phyloP scores from a whole-genome alignment of 331 rosid species.

The Rhamnella rubrinervis region DNA sequence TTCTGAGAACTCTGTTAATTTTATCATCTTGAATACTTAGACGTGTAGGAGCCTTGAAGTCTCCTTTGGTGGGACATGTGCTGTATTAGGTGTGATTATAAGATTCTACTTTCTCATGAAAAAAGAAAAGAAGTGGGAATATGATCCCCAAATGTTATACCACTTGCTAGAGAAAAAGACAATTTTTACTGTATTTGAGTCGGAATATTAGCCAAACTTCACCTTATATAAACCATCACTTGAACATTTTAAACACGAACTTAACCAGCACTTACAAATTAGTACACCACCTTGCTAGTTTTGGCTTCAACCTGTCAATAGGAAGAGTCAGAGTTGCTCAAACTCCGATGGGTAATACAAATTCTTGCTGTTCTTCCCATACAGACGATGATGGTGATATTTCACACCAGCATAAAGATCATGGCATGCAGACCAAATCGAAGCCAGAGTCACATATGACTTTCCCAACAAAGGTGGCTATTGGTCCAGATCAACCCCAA shows the following conservation, averaged over 20 bases:
- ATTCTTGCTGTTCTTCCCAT: background rate
- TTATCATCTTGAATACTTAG: background rate
- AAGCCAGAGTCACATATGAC: background rate
- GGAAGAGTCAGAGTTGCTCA: constrained; percentile 11
- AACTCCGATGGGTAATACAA: background rate
- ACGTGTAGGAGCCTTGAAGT: background rate
- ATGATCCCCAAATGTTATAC: constrained; percentile 19
- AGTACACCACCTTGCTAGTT: background rate
- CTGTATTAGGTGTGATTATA: background rate
- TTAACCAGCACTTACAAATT: background rate
- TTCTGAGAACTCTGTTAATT: background rate
- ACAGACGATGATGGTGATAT: background rate
- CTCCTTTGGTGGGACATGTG: background rate
- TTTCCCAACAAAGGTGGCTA: background rate
- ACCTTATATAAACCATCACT: background rate
- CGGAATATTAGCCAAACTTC: background rate
- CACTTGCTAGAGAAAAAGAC: background rate
- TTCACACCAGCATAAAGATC: background rate
- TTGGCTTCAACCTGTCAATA: constrained; percentile 5
- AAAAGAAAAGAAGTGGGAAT: constrained; percentile 5
- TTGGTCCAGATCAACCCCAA: background rate
- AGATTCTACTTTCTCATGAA: constrained; percentile 4
- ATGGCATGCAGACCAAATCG: too few relatives aligned
- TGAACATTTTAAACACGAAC: too few relatives aligned
- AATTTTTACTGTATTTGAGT: background rate